Evolutionary conservation across 495 filamentous ascomycete species (phyloP).

Genomic region (Xylaria palmicola): DNA sequence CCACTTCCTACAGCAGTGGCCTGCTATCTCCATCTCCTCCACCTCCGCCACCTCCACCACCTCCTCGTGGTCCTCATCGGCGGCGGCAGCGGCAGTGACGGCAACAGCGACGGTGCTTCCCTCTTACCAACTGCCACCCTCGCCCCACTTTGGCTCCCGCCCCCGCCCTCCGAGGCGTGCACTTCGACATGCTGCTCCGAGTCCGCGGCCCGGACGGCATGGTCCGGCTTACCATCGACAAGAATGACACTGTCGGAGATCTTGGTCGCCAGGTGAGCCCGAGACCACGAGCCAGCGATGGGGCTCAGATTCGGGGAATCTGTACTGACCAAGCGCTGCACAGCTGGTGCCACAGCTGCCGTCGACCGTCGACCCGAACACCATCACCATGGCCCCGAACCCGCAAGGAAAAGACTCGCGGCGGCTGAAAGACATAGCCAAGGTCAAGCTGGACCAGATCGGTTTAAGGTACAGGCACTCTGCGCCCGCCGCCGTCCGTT

Average conservation of each 20-base stretch:
- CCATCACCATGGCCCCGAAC: conserved; percentile 76
- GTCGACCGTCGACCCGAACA: conserved; percentile 65
- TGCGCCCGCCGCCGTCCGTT: background rate
- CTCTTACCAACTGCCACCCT: background rate
- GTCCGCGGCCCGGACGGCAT: conserved; percentile 70
- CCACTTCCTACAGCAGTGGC: no score
- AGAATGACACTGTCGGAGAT: conserved; percentile 51
- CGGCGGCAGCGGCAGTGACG: no score
- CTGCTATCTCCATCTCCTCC: background rate
- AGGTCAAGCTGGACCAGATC: conserved; percentile 65
- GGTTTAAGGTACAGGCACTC: conserved; percentile 63
- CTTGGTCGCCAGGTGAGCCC: conserved; percentile 50
- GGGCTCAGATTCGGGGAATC: background rate
- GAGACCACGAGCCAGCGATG: no score
- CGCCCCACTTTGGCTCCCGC: no score
- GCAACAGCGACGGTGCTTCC: background rate
- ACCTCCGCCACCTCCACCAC: background rate
- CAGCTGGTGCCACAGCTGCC: conserved; percentile 48
- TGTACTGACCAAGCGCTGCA: background rate
- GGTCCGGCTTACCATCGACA: conserved; percentile 64
- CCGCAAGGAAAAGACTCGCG: conserved; percentile 74
- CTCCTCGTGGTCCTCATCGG: background rate
- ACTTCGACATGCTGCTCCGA: conserved; percentile 60
- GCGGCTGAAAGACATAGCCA: conserved; percentile 62
- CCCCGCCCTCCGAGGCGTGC: background rate